Percentiles rank a stretch among this genome's conserved stretches.
Evolutionary conservation across 1,284 basidiomycete genomes (phyloP).

Genomic region (Apiotrichum sp.): DNA sequence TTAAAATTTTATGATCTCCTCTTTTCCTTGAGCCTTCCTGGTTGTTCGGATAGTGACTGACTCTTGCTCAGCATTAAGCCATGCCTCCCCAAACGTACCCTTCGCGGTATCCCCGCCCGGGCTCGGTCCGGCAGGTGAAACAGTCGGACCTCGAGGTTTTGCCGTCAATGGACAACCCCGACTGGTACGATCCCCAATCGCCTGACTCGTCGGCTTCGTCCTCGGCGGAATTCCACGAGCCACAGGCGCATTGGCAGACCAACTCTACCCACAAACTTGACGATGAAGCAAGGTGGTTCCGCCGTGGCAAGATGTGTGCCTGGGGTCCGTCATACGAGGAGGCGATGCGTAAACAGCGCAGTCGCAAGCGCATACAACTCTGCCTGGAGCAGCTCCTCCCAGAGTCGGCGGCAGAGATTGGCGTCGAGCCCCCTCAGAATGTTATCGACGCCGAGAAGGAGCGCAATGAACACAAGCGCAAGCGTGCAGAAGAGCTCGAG

Average conservation of each 20-base stretch:
- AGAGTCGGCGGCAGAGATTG: conserved; percentile 35
- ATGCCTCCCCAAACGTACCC: conserved; percentile 15
- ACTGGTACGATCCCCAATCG: conserved; percentile 34
- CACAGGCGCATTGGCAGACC: conserved; percentile 20
- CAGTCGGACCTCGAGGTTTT: conserved; percentile 33
- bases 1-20: conserved; percentile 14
- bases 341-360: conserved; percentile 22
- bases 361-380: conserved; percentile 33
- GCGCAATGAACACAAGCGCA: conserved; percentile 24
- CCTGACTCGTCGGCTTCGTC: conserved; percentile 23
- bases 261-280: conserved; percentile 45
- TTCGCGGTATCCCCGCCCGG: neutral
- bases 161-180: conserved; percentile 34
- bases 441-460: conserved; percentile 26
- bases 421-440: conserved; percentile 28
- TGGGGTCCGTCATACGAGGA: conserved; percentile 45
- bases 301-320: conserved; percentile 43
- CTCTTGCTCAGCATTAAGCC: neutral
- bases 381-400: conserved; percentile 40
- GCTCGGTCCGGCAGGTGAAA: conserved; percentile 7
- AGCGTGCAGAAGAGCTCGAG: conserved; percentile 25
- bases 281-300: conserved; percentile 35
- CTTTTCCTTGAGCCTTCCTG: neutral
- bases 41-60: neutral
- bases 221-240: conserved; percentile 17